Conservation (phyloP, 441 rosid species). For the Breynia disticha region DNA sequence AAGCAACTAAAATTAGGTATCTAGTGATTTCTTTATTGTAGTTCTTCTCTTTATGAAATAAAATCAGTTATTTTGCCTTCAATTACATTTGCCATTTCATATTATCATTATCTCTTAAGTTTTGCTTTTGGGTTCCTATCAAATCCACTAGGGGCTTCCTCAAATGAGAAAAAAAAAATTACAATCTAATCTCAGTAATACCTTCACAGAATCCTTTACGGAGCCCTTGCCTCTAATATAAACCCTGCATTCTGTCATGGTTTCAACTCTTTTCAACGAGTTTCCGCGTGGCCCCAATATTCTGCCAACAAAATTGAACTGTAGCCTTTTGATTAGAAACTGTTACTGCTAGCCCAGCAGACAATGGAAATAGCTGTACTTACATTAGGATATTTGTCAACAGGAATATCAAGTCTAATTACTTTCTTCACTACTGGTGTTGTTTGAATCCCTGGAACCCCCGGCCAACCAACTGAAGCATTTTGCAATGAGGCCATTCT, state of each 20-base stretch:
- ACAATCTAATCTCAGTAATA: slow-evolving; percentile 16
- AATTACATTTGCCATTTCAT: no score
- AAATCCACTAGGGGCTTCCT: no score
- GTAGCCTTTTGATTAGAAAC: slow-evolving; percentile 29
- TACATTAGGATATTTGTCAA: slow-evolving; percentile 83
- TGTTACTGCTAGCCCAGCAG: not conserved
- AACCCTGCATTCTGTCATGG: slow-evolving; percentile 71
- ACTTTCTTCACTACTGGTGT: slow-evolving; percentile 64
- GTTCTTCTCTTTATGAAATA: no score
- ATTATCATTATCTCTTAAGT: no score
- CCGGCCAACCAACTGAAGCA: slow-evolving; percentile 68
- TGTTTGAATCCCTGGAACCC: slow-evolving; percentile 49
- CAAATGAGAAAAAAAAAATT: not conserved
- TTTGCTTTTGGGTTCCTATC: no score
- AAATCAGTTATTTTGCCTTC: no score
- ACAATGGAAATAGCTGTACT: slow-evolving; percentile 18
- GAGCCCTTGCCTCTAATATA: slow-evolving; percentile 93
- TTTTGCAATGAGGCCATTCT: slow-evolving; percentile 55
- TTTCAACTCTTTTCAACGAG: slow-evolving; percentile 91
- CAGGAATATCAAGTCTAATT: slow-evolving; percentile 84
- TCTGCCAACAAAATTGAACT: slow-evolving; percentile 93
- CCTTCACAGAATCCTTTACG: slow-evolving; percentile 81
- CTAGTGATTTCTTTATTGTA: no score
- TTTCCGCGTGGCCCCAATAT: slow-evolving; percentile 95
- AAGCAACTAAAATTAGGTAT: no score